Evolutionary conservation across 176 grass and related monocot species (phyloP), one percentile per base, ranked within the genome.

Genomic region (Zizania latifolia): DNA sequence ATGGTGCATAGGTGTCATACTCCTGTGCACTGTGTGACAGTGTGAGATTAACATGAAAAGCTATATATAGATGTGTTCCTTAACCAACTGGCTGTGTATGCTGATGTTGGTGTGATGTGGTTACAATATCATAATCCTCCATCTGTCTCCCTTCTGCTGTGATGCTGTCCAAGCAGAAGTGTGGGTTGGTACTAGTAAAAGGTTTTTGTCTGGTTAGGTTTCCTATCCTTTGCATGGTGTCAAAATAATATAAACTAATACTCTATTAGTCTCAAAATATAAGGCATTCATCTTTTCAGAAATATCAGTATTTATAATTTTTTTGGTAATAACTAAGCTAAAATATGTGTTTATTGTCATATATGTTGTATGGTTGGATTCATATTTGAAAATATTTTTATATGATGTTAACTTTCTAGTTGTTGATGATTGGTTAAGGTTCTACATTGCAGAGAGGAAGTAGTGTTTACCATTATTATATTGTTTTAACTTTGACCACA

Each of bases 41-140:
- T 72, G 6, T 36, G 69, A 33, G 19, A 36, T 38, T n/a, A 53
- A 65, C 43, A 53, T 54, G 60, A 62, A 76, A 61, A 69, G 30
- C 72, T 60, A 46, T 1, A 56, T 75, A 45, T 50, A 28, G 68
- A 37, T 54, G 36, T 39, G 66, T 51, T 45, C 30, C 73, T 72
- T 73, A 61, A 78, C 79, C 34, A 78, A 77, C 57, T 78, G 38
- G 19, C 79, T 19, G 6, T 51, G 17, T 73, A 26, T 60, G 38
- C 29, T 50, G 62, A 43, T 81, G 62, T 23, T 79, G 24, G 3
- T 44, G 68, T 73, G 76, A 40, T 85, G 60, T 46, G 71, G 84
- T 68, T 75, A 51, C 83, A 70, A 30, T 83, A 62, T 74, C 69
- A 88, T 79, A 79, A 9, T 74, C 86, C 22, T 61, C 56, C n/a